phyloP scores from a whole-genome alignment of 2,329 filamentous ascomycete genomes.

The Fusarium coffeatum region DNA sequence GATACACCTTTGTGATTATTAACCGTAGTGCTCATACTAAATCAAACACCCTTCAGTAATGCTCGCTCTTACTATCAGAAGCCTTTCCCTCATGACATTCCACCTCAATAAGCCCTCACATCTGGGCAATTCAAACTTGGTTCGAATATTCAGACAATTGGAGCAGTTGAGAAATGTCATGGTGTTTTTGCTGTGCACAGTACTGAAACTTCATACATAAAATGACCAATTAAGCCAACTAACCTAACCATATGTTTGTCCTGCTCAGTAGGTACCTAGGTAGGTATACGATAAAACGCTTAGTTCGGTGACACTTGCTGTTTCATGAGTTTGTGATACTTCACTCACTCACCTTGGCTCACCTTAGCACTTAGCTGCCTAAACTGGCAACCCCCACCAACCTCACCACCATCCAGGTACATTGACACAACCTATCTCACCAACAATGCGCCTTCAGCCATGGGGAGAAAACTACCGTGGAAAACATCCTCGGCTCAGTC shows the following conservation, averaged over 20 bases:
- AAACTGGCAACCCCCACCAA: constrained; percentile 21
- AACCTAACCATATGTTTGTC: too few species aligned
- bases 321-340: not conserved
- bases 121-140: not conserved
- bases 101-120: not conserved
- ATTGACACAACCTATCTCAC: constrained; percentile 2
- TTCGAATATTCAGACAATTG: not conserved
- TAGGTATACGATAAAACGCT: not conserved
- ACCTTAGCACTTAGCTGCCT: constrained; percentile 8
- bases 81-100: not conserved
- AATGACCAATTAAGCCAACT: not conserved
- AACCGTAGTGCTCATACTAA: too few species aligned
- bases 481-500: constrained; percentile 49
- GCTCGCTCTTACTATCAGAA: not conserved
- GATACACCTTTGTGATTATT: not conserved
- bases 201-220: not conserved
- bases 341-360: constrained; percentile 8
- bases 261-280: not conserved
- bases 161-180: not conserved
- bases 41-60: too few species aligned
- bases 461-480: constrained; percentile 67
- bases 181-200: not conserved
- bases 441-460: constrained; percentile 43
- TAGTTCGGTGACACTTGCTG: not conserved
- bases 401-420: not conserved